Evolutionary conservation across 192 early-diverging fungal genomes (phyloP).

Genomic region (Entomortierella chlamydospora): DNA sequence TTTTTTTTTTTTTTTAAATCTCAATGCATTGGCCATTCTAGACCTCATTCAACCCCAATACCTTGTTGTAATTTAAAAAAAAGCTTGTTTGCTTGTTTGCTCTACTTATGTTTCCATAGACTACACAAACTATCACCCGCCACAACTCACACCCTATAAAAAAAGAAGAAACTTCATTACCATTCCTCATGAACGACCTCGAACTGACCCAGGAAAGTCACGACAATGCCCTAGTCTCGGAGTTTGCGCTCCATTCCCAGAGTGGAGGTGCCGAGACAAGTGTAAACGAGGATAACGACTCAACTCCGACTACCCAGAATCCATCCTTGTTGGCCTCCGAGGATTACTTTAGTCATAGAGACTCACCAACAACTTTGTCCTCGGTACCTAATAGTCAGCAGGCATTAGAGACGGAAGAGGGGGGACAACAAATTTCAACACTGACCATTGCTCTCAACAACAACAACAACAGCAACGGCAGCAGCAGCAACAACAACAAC

Average conservation of each 20-base stretch:
- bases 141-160: too few relatives aligned
- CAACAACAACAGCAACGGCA: slow-evolving; percentile 7
- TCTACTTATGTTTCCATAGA: too few relatives aligned
- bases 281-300: background rate
- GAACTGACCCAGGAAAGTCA: background rate
- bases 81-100: too few relatives aligned
- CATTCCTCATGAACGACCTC: background rate
- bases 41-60: too few relatives aligned
- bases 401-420: too few relatives aligned
- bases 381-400: background rate
- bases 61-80: too few relatives aligned
- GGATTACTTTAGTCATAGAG: slow-evolving; percentile 1
- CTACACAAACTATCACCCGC: too few relatives aligned
- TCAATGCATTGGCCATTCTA: too few relatives aligned
- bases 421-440: slow-evolving; percentile 7
- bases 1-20: too few relatives aligned
- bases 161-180: too few relatives aligned
- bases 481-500: background rate
- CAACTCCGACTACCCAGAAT: background rate
- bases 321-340: background rate
- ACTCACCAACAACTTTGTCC: background rate
- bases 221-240: slow-evolving; percentile 14
- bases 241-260: background rate
- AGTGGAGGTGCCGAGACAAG: background rate
- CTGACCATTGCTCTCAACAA: slow-evolving; percentile 15